Conservation (phyloP, 1,139 yeast species). For the Diutina siamensis region DNA sequence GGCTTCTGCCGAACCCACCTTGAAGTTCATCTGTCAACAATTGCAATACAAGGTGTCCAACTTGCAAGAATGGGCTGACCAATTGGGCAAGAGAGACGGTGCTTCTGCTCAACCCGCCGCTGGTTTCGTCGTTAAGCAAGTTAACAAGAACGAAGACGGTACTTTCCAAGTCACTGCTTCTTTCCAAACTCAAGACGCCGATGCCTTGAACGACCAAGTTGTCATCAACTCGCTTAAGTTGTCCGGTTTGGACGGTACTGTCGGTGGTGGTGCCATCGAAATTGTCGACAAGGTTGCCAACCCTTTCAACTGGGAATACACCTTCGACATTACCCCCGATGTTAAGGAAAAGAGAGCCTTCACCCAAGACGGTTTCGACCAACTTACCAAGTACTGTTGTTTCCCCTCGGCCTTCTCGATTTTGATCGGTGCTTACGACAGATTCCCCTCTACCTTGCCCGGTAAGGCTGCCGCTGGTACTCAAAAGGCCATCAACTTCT, state of each 20-base stretch:
- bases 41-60: background rate
- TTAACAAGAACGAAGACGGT: slow-evolving; percentile 4
- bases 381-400: background rate
- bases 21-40: slow-evolving; percentile 1
- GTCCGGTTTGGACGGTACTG: background rate
- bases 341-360: background rate
- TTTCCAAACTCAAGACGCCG: slow-evolving; percentile 1
- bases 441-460: background rate
- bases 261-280: background rate
- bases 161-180: slow-evolving; percentile 4
- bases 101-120: background rate
- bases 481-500: background rate
- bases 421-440: slow-evolving; percentile 1
- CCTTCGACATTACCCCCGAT: slow-evolving; percentile 1
- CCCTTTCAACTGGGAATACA: slow-evolving; percentile 5
- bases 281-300: background rate
- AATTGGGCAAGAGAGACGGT: background rate
- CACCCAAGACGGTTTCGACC: background rate
- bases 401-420: slow-evolving; percentile 1
- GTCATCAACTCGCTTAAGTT: background rate
- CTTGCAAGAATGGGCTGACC: background rate
- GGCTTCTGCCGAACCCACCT: background rate
- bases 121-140: slow-evolving; percentile 1
- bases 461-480: background rate
- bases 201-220: background rate